Evolutionary conservation across 192 early-diverging fungal species (phyloP).

Genomic region (Mortierella hygrophila): DNA sequence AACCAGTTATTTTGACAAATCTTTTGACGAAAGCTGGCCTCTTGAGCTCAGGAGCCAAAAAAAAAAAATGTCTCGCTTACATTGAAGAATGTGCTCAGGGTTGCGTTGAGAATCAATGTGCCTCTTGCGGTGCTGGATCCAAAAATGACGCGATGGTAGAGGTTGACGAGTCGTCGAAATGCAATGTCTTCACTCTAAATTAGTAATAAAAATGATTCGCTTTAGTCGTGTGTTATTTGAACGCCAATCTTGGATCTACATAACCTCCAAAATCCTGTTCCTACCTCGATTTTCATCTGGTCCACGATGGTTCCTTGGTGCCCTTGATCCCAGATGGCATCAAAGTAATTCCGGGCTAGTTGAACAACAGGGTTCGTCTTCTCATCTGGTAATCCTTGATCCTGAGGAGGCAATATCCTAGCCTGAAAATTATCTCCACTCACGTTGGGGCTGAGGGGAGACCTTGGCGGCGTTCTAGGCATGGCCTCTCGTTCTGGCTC

Average conservation of each 20-base stretch:
- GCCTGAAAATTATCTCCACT: conserved; percentile 45
- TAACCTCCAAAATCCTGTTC: not conserved
- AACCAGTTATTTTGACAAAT: not conserved
- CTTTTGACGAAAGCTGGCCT: not conserved
- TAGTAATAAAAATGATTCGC: not conserved
- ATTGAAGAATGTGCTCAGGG: conserved; percentile 59
- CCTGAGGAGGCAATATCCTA: conserved; percentile 1
- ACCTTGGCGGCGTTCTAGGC: conserved; percentile 37
- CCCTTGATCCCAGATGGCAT: conserved; percentile 32
- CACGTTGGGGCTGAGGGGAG: conserved; percentile 38
- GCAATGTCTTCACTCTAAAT: conserved; percentile 28
- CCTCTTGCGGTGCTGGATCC: conserved; percentile 36
- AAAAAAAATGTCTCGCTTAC: conserved; percentile 19
- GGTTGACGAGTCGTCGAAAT: conserved; percentile 20
- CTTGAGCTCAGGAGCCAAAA: not conserved
- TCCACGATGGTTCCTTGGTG: conserved; percentile 25
- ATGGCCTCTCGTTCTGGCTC: conserved; percentile 16
- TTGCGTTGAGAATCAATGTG: conserved; percentile 54
- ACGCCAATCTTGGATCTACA: not conserved
- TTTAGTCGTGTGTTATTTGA: not conserved
- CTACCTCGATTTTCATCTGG: conserved; percentile 38
- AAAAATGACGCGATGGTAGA: conserved; percentile 40
- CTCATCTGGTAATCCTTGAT: conserved; percentile 15
- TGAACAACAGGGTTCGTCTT: conserved; percentile 22
- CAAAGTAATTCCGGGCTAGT: conserved; percentile 25